Conservation (phyloP, 169 alveolate species). For the Eimeria acervulina region DNA sequence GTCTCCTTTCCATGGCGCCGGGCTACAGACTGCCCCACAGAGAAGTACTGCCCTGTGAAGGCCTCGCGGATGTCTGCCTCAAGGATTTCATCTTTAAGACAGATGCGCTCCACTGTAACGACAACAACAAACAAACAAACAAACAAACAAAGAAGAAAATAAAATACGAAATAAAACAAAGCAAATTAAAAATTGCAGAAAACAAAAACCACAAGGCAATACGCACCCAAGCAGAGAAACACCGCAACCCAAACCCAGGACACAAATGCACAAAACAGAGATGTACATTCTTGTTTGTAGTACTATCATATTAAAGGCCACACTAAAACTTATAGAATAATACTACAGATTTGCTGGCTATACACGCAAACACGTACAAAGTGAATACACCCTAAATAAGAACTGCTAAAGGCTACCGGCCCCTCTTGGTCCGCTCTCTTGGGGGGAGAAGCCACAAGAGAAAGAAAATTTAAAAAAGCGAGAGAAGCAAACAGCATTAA, state of each 20-base stretch:
- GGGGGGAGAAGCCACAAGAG: background rate
- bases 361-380: no score
- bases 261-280: no score
- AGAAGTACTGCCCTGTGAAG: slow-evolving; percentile 59
- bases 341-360: no score
- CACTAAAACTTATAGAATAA: no score
- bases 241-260: no score
- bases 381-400: no score
- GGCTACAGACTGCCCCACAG: slow-evolving; percentile 71
- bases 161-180: background rate
- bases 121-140: background rate
- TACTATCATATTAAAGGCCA: no score
- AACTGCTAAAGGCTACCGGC: no score
- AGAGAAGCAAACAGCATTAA: background rate
- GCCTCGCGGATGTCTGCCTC: background rate
- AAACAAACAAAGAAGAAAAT: background rate
- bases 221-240: background rate
- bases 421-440: no score
- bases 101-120: slow-evolving; percentile 30
- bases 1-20: slow-evolving; percentile 55
- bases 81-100: slow-evolving; percentile 41
- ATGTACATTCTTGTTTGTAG: no score
- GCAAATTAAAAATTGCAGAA: background rate
- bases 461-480: no score
- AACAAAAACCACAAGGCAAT: no score